Evolutionary conservation across 345 rosid species (phyloP).

Genomic region (Populus pruinosa): DNA sequence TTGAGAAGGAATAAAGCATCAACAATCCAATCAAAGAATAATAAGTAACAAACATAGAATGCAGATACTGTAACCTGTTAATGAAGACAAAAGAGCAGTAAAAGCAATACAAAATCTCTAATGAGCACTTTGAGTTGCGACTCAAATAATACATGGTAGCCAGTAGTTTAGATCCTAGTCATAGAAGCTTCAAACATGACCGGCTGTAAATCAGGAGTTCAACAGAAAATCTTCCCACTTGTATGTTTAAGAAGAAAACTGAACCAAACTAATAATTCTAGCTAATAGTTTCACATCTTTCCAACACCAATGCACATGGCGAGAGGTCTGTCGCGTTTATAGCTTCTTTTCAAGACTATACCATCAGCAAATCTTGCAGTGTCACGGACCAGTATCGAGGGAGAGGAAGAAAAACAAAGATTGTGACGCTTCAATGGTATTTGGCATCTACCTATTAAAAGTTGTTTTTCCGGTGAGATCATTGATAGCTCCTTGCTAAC

Average conservation of each 20-base stretch:
- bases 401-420: not conserved
- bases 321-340: conserved; percentile 86
- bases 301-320: conserved; percentile 93
- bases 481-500: not conserved
- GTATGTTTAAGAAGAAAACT: not conserved
- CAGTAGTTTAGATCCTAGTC: not conserved
- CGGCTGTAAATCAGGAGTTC: not conserved
- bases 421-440: not conserved
- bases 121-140: not conserved
- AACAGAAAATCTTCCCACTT: not conserved
- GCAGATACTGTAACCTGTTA: not conserved
- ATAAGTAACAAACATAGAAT: not conserved
- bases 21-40: not conserved
- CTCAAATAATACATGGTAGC: not conserved
- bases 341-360: conserved; percentile 84
- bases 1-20: not conserved
- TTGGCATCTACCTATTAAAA: not conserved
- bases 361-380: conserved; percentile 95
- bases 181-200: not conserved
- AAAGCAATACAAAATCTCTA: not conserved
- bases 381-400: conserved; percentile 56
- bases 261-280: not conserved
- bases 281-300: conserved; percentile 45
- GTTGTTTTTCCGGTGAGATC: not conserved
- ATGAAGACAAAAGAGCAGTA: not conserved